Base-by-base conservation (phyloP, 441 rosid genomes). In the Brassica hybrid region DNA sequence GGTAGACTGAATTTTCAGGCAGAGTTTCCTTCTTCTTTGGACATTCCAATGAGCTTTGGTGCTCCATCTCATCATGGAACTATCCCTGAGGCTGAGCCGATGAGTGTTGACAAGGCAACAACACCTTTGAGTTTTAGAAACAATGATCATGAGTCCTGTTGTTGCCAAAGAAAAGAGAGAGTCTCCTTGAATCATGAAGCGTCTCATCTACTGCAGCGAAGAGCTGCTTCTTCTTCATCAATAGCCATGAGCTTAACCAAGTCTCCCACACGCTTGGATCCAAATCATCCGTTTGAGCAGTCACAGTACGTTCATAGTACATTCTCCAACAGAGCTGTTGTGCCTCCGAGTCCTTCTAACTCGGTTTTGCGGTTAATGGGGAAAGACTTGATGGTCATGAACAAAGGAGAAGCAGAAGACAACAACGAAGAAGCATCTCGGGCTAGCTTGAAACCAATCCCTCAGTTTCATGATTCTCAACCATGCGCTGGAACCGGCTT, bases 281-380 rank as follows among this genome's bases (percentile, higher is more conserved):
- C 78, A n/a, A 68, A 50, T 16, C 59, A 27, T 77, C 76, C 66
- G 80, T 82, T 74, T 80, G 67, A 73, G 59, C 78, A 65, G 72
- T 77, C 75, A 41, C 67, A 32, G 52, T 73, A 27, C 61, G 21
- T 67, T 50, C 86, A 79, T 34, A 58, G 76, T 36, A 90, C 81
- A 67, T 69, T 78, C 72, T 67, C 77, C 21, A 83, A 78, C 75
- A 76, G 83, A 27, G 67, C 86, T 69, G 64, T 16, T 52, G 83
- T 88, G 17, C 87, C 91, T 82, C 94, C 95, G 69, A 86, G 96
- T 75, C 80, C 89, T 59, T 82, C 92, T 14, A 91, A 89, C 83
- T 94, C 94, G 6, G 67, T 94, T 71, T 91, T 94, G 52, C 81
- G 98, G 84, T 77, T 94, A 82, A 94, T 94, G 98, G 98, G 98